phyloP scores from a whole-genome alignment of 208 protist species.

The Naegleria lovaniensis region DNA sequence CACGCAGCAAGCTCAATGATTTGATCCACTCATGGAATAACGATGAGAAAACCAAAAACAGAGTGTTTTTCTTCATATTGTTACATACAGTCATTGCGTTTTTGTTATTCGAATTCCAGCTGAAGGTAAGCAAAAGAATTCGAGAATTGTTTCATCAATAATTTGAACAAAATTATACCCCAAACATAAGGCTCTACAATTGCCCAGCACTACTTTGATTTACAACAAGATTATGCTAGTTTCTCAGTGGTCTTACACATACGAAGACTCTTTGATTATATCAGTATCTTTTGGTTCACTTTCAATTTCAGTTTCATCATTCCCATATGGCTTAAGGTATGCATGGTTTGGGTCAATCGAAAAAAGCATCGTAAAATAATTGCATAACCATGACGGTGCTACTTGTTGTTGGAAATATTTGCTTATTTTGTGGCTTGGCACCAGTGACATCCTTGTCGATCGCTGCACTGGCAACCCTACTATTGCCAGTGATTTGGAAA shows the following conservation, averaged over 20 bases:
- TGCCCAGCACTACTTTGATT: not conserved
- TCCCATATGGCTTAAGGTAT: not conserved
- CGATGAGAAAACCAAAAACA: not conserved
- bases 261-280: not conserved
- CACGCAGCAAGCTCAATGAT: not conserved
- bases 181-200: not conserved
- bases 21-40: too few species aligned
- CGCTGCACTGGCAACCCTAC: not conserved
- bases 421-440: not conserved
- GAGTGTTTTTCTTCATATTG: not conserved
- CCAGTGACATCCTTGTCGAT: not conserved
- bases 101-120: not conserved
- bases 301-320: not conserved
- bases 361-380: not conserved
- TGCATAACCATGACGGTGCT: not conserved
- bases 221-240: not conserved
- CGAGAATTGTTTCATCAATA: too few species aligned
- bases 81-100: not conserved
- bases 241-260: not conserved
- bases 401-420: not conserved
- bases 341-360: not conserved
- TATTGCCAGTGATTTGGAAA: not conserved
- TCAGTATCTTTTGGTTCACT: not conserved
- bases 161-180: too few species aligned
- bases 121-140: too few species aligned